phyloP scores from a whole-genome alignment of 306 rosid species.

The Dryas octopetala region DNA sequence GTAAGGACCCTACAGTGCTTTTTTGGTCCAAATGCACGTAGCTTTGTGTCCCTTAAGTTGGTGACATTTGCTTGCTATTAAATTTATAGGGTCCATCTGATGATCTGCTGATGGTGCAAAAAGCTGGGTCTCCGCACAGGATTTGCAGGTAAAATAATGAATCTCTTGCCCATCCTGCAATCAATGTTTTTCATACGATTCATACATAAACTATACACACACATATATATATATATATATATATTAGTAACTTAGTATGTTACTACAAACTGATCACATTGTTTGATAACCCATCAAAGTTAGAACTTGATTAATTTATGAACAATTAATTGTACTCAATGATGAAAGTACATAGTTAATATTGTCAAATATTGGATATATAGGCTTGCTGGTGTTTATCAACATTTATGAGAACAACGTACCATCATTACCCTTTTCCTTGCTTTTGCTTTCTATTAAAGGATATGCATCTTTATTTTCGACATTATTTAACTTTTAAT shows the following conservation, averaged over 20 bases:
- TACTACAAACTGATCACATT: not conserved
- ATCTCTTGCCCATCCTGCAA: not conserved
- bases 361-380: too few species aligned
- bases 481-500: not conserved
- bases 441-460: not conserved
- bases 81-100: constrained; percentile 7
- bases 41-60: not conserved
- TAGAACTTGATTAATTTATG: too few species aligned
- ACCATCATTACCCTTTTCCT: too few species aligned
- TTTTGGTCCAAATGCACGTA: not conserved
- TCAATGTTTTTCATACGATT: not conserved
- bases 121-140: not conserved
- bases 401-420: too few species aligned
- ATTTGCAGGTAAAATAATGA: not conserved
- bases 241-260: too few species aligned
- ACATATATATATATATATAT: too few species aligned
- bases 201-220: too few species aligned
- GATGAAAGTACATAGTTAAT: too few species aligned
- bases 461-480: not conserved
- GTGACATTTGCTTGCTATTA: constrained; percentile 8
- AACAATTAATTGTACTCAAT: too few species aligned
- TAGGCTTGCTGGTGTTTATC: too few species aligned
- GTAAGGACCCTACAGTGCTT: not conserved
- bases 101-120: not conserved
- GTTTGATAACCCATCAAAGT: not conserved